A percentile compares a stretch with the other conserved stretches of the same genome.
Conservation (phyloP, 352 stramenopile genomes). For the Phytophthora niederhauseri region DNA sequence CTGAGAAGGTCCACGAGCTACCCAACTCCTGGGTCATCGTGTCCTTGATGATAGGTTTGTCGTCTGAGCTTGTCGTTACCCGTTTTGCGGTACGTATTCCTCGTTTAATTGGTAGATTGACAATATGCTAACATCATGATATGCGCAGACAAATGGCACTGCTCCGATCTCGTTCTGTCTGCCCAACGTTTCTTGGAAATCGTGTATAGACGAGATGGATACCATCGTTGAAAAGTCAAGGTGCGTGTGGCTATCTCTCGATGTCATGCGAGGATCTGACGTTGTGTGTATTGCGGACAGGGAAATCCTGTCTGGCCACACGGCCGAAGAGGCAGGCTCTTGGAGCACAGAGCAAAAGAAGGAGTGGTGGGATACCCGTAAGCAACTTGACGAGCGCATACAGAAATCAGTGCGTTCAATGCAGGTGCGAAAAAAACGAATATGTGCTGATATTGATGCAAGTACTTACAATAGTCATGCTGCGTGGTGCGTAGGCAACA, state of each 20-base stretch:
- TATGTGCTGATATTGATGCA: not conserved
- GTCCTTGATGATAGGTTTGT: constrained; percentile 45
- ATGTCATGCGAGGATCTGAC: constrained; percentile 2
- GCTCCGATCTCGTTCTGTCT: constrained; percentile 62
- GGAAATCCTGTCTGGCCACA: constrained; percentile 63
- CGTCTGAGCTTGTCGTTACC: constrained; percentile 55
- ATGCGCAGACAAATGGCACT: constrained; percentile 45
- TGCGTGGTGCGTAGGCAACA: constrained; percentile 29
- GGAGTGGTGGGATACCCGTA: constrained; percentile 77
- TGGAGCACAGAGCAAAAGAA: constrained; percentile 73
- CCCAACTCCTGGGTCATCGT: constrained; percentile 50
- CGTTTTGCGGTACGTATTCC: constrained; percentile 42
- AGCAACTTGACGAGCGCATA: constrained; percentile 59
- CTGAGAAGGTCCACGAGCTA: constrained; percentile 36
- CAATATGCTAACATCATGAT: constrained; percentile 12
- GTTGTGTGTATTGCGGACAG: constrained; percentile 30
- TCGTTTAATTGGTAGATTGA: not conserved
- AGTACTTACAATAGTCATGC: not conserved
- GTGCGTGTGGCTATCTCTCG: constrained; percentile 29
- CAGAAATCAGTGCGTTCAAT: constrained; percentile 44
- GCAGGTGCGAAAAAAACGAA: constrained; percentile 45
- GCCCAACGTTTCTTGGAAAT: constrained; percentile 44
- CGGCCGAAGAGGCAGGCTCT: constrained; percentile 49
- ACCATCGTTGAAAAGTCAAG: constrained; percentile 64
- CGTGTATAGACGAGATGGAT: constrained; percentile 47